A percentile compares a stretch with the other conserved stretches of the same genome.
phyloP scores from a whole-genome alignment of 179 eudicot species.

The Beta macrorhiza region DNA sequence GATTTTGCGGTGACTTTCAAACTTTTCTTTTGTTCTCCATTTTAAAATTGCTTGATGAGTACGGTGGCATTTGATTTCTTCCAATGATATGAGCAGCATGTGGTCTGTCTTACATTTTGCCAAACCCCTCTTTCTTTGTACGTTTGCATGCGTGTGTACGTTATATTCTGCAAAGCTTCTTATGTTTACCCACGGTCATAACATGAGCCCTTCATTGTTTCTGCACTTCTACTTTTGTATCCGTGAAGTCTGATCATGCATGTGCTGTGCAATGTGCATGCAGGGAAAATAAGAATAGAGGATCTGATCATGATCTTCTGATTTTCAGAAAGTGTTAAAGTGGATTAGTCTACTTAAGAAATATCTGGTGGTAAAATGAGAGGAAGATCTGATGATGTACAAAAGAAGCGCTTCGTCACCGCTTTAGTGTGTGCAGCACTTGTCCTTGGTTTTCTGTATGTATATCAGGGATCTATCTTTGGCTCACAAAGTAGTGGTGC shows the following conservation, averaged over 20 bases:
- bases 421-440: constrained; percentile 47
- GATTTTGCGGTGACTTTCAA: neutral
- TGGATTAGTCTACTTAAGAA: constrained; percentile 1
- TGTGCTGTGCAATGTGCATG: constrained; percentile 15
- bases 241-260: neutral
- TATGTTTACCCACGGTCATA: neutral
- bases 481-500: constrained; percentile 57
- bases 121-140: neutral
- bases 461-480: constrained; percentile 67
- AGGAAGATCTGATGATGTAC: constrained; percentile 82
- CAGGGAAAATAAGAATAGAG: constrained; percentile 21
- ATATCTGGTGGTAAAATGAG: constrained; percentile 45
- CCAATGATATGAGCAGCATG: neutral
- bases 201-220: neutral
- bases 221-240: neutral
- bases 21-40: neutral
- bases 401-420: constrained; percentile 78
- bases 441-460: constrained; percentile 64
- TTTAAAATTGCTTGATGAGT: neutral
- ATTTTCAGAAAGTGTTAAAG: constrained; percentile 2
- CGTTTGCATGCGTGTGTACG: neutral
- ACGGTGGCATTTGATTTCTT: neutral
- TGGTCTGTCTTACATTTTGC: neutral
- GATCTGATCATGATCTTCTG: constrained; percentile 31
- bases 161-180: neutral